phyloP scores from a whole-genome alignment of 2,329 filamentous ascomycete genomes.

The Triangularia verruculosa region DNA sequence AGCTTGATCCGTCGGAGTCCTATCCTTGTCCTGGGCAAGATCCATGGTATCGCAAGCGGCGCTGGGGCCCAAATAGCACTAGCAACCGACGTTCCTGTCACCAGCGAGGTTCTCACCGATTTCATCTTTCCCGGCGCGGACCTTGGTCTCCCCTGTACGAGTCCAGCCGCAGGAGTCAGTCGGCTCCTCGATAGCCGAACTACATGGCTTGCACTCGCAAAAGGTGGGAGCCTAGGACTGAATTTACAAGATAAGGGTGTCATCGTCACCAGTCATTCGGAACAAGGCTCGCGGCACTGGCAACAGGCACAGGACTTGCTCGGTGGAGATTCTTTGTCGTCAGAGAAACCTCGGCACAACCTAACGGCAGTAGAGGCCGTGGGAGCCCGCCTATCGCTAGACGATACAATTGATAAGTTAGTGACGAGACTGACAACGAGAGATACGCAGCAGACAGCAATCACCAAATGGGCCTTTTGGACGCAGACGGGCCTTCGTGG shows the following conservation, averaged over 20 bases:
- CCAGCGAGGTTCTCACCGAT: slow-evolving; percentile 20
- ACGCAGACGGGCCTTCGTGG: slow-evolving; percentile 30
- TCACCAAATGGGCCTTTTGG: slow-evolving; percentile 38
- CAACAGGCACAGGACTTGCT: not conserved
- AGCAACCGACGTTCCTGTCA: slow-evolving; percentile 31
- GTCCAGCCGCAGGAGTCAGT: slow-evolving; percentile 30
- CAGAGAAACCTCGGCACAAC: not conserved
- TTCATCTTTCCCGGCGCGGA: slow-evolving; percentile 32
- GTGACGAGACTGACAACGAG: not conserved
- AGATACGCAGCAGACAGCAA: slow-evolving; percentile 30
- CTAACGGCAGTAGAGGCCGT: not conserved
- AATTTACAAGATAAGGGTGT: slow-evolving; percentile 27
- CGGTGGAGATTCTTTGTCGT: not conserved
- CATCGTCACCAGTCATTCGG: slow-evolving; percentile 25
- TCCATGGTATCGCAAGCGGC: slow-evolving; percentile 34
- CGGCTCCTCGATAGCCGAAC: slow-evolving; percentile 27
- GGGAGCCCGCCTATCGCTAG: not conserved
- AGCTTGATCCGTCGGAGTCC: slow-evolving; percentile 34
- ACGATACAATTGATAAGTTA: not conserved
- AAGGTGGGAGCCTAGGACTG: slow-evolving; percentile 30
- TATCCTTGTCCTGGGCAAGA: slow-evolving; percentile 31
- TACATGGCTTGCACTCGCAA: slow-evolving; percentile 32
- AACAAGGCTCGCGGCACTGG: not conserved
- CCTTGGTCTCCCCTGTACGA: slow-evolving; percentile 35
- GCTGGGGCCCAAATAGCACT: slow-evolving; percentile 36